Conservation (phyloP, 2,329 filamentous ascomycete species). For the Fonsecaea nubica region DNA sequence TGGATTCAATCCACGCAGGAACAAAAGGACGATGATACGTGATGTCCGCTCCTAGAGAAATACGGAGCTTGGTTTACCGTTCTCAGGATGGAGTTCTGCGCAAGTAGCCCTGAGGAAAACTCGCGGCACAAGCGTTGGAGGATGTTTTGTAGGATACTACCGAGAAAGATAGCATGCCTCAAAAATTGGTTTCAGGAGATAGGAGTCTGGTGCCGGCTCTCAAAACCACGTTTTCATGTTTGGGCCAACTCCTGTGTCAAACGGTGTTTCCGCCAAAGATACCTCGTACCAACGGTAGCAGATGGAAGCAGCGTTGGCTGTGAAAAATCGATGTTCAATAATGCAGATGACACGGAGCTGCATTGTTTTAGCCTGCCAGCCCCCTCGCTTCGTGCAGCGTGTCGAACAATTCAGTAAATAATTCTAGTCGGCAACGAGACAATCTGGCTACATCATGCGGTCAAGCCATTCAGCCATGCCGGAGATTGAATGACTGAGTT, state of each 20-base stretch:
- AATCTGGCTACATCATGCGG: neutral
- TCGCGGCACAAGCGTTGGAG: neutral
- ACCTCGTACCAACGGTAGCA: neutral
- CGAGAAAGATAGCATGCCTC: neutral
- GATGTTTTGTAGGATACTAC: neutral
- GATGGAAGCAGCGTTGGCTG: neutral
- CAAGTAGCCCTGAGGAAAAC: neutral
- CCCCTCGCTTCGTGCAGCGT: neutral
- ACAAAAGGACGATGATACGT: slow-evolving; percentile 44
- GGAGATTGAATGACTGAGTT: neutral
- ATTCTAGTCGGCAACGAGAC: neutral
- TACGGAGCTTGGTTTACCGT: neutral
- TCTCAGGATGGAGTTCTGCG: slow-evolving; percentile 1
- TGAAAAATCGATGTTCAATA: neutral
- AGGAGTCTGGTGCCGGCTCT: neutral
- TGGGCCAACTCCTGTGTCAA: neutral
- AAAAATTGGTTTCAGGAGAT: neutral
- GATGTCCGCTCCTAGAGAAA: neutral
- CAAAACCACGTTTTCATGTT: neutral
- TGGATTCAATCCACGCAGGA: slow-evolving; percentile 81
- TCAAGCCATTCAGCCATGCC: neutral
- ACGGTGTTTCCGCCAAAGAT: neutral
- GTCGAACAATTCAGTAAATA: neutral
- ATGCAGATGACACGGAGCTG: neutral
- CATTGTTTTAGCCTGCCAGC: neutral